Percentiles rank a stretch among this genome's conserved stretches.
Evolutionary conservation across 164 flowering plant genomes (phyloP).

Genomic region (Macadamia tetraphylla): DNA sequence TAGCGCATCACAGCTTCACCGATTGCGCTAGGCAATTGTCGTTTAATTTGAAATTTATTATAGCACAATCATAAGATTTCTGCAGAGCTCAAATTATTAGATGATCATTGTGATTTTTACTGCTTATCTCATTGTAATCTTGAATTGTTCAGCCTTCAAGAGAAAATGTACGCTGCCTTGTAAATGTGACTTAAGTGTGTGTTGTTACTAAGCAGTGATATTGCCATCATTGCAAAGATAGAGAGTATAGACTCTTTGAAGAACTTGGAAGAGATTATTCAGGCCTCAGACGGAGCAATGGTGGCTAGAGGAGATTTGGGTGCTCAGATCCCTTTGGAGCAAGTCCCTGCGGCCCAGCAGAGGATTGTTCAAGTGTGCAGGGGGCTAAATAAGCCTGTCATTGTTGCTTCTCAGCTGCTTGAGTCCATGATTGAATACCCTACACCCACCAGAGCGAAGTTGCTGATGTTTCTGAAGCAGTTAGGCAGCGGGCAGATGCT

Average conservation of each 20-base stretch:
- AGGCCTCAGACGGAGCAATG: slow-evolving; percentile 96
- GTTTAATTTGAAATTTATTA: too few species aligned
- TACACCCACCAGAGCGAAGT: slow-evolving; percentile 99
- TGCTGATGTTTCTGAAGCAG: slow-evolving; percentile 98
- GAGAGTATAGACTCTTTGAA: slow-evolving; percentile 92
- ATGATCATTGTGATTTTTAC: too few species aligned
- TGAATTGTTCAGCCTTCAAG: background rate
- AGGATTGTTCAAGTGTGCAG: slow-evolving; percentile 77
- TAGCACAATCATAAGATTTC: background rate
- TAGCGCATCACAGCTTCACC: too few species aligned
- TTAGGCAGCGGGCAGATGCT: slow-evolving; percentile 90
- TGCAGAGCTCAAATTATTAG: background rate
- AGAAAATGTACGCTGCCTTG: background rate
- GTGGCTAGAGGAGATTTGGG: slow-evolving; percentile 98
- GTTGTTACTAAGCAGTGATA: slow-evolving; percentile 52
- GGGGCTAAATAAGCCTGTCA: slow-evolving; percentile 85
- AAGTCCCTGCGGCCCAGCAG: slow-evolving; percentile 94
- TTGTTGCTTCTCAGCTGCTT: slow-evolving; percentile 93
- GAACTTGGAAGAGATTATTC: slow-evolving; percentile 85
- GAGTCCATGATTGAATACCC: slow-evolving; percentile 99
- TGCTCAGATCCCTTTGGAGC: slow-evolving; percentile 95
- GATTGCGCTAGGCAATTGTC: too few species aligned
- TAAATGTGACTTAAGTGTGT: background rate
- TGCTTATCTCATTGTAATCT: background rate
- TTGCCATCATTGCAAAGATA: slow-evolving; percentile 84